These are phyloP conservation scores for Pichia exigua DNA, from an alignment of 805 yeast species.

Conservation along the genomic window DNA sequence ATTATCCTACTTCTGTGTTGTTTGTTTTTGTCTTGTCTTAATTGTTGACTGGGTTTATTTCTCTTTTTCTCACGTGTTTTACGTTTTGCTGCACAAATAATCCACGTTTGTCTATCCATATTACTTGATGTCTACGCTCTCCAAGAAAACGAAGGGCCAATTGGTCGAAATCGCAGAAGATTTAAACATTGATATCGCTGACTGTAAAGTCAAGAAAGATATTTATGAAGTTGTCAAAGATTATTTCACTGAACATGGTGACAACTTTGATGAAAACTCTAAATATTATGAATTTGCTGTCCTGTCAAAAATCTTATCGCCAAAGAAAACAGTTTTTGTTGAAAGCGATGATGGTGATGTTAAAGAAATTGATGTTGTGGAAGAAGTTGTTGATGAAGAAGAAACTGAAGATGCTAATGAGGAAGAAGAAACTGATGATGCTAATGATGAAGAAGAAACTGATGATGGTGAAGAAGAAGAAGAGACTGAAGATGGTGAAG, in stretches of 20 bases:
- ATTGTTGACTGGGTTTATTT: background rate
- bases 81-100: background rate
- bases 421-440: conserved; percentile 42
- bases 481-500: conserved; percentile 32
- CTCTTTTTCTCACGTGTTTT: background rate
- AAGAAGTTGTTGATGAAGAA: conserved; percentile 38
- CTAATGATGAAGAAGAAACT: conserved; percentile 34
- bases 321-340: conserved; percentile 12
- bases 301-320: conserved; percentile 9
- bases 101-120: background rate
- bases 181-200: conserved; percentile 18
- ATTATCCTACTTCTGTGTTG: background rate
- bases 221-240: conserved; percentile 18
- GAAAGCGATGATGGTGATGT: conserved; percentile 12
- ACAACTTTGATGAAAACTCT: conserved; percentile 17
- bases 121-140: conserved; percentile 13
- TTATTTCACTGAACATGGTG: conserved; percentile 17
- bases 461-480: conserved; percentile 38
- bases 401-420: conserved; percentile 72
- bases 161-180: conserved; percentile 27
- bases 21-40: background rate
- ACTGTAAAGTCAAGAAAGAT: conserved; percentile 24
- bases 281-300: conserved; percentile 24
- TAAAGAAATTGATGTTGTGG: conserved; percentile 5
- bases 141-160: conserved; percentile 27